Percentiles rank a stretch among this genome's conserved stretches.
Evolutionary conservation across 2,329 filamentous ascomycete species (phyloP).

Genomic region (Bimuria novae-zelandiae): DNA sequence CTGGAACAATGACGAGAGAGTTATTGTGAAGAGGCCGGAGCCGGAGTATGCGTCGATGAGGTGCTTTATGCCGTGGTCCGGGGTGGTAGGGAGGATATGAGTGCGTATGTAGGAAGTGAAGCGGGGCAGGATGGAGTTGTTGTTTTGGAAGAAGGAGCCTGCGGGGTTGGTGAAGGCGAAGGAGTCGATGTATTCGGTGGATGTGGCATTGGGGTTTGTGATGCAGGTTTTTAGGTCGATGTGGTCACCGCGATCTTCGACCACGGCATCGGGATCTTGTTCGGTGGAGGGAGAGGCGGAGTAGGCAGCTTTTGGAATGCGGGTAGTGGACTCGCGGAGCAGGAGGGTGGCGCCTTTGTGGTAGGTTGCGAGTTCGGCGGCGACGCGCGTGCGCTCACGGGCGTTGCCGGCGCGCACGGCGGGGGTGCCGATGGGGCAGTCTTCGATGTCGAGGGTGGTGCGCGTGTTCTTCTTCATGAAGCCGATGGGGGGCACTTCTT

Average conservation of each 20-base stretch:
- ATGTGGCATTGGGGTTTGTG: constrained; percentile 79
- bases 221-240: constrained; percentile 86
- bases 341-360: constrained; percentile 84
- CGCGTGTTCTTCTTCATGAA: constrained; percentile 87
- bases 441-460: constrained; percentile 88
- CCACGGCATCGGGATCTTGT: constrained; percentile 49
- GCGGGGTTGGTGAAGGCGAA: constrained; percentile 90
- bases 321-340: constrained; percentile 80
- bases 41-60: constrained; percentile 98
- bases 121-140: constrained; percentile 90
- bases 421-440: constrained; percentile 92
- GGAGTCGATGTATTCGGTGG: constrained; percentile 84
- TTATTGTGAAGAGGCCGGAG: constrained; percentile 95
- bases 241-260: constrained; percentile 62
- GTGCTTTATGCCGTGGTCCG: constrained; percentile 65
- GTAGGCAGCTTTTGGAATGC: constrained; percentile 58
- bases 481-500: constrained; percentile 76
- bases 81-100: constrained; percentile 65
- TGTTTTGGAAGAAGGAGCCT: constrained; percentile 98
- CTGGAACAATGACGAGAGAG: constrained; percentile 78
- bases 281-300: constrained; percentile 23
- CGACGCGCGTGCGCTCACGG: constrained; percentile 77
- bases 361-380: constrained; percentile 71
- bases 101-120: constrained; percentile 89
- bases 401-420: constrained; percentile 80